phyloP scores from a whole-genome alignment of 1,284 basidiomycete genomes.

The Tetrapyrgos nigripes region DNA sequence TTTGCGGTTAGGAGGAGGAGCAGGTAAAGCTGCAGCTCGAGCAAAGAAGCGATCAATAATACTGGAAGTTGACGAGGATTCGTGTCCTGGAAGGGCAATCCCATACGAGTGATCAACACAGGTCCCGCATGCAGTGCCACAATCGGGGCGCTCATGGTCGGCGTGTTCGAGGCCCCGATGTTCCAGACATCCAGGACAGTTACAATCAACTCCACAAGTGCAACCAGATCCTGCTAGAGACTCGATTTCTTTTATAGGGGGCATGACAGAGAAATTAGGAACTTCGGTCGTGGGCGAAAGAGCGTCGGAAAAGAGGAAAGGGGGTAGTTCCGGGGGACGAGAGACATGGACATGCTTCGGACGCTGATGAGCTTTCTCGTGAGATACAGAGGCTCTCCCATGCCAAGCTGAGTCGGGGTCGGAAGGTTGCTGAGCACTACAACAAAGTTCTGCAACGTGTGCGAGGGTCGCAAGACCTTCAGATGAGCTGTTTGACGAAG shows the following conservation, averaged over 20 bases:
- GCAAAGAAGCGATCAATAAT: constrained; percentile 70
- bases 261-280: constrained; percentile 60
- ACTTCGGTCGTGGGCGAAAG: constrained; percentile 28
- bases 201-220: constrained; percentile 71
- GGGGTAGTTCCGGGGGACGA: constrained; percentile 47
- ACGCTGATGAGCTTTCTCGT: constrained; percentile 37
- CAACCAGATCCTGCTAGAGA: constrained; percentile 69
- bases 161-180: constrained; percentile 62
- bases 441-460: constrained; percentile 54
- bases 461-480: constrained; percentile 54
- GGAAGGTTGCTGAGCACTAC: constrained; percentile 17
- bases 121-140: constrained; percentile 63
- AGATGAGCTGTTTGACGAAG: constrained; percentile 13
- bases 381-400: constrained; percentile 4
- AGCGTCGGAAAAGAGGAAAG: constrained; percentile 40
- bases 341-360: constrained; percentile 32
- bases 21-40: constrained; percentile 64
- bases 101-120: constrained; percentile 63
- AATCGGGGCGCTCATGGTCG: constrained; percentile 53
- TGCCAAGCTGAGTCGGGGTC: constrained; percentile 13
- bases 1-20: constrained; percentile 53
- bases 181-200: constrained; percentile 75
- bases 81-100: constrained; percentile 45
- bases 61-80: constrained; percentile 22
- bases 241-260: constrained; percentile 60